Conservation (phyloP, 2,329 filamentous ascomycete species). For the Pyricularia grisea region DNA sequence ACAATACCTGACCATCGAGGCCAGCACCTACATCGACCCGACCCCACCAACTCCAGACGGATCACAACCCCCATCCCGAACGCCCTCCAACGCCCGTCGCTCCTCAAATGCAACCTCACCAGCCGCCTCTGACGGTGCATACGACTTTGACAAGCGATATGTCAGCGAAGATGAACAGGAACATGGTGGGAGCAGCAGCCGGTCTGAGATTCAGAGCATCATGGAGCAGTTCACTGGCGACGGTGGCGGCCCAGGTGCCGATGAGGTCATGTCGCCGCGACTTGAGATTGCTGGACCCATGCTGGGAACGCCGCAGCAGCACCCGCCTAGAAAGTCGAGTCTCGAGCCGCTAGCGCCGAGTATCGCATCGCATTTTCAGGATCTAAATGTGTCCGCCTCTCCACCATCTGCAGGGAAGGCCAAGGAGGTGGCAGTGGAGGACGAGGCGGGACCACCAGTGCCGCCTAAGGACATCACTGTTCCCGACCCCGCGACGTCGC, state of each 20-base stretch:
- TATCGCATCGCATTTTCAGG: slow-evolving; percentile 38
- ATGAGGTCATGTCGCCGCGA: slow-evolving; percentile 88
- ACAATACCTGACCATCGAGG: slow-evolving; percentile 35
- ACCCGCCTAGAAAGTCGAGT: slow-evolving; percentile 79
- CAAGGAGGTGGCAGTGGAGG: slow-evolving; percentile 16
- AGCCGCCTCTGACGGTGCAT: slow-evolving; percentile 42
- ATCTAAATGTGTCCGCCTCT: slow-evolving; percentile 31
- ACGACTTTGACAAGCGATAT: slow-evolving; percentile 44
- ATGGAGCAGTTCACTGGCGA: slow-evolving; percentile 90
- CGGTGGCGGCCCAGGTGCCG: slow-evolving; percentile 58
- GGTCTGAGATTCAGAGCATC: slow-evolving; percentile 88
- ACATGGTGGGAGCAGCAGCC: slow-evolving; percentile 34
- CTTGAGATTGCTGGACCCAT: slow-evolving; percentile 75
- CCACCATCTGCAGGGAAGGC: slow-evolving; percentile 26
- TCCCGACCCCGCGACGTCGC: slow-evolving; percentile 11
- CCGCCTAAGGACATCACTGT: slow-evolving; percentile 43
- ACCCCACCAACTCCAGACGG: slow-evolving; percentile 46
- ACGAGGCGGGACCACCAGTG: slow-evolving; percentile 45
- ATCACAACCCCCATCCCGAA: slow-evolving; percentile 49
- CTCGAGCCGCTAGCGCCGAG: slow-evolving; percentile 59
- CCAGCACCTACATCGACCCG: slow-evolving; percentile 43
- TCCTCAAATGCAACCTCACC: slow-evolving; percentile 35
- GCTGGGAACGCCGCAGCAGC: slow-evolving; percentile 54
- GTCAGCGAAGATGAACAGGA: slow-evolving; percentile 56
- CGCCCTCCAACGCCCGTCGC: slow-evolving; percentile 44